Percentiles rank a stretch among this genome's conserved stretches.
Conservation (phyloP, 208 protist genomes). For the Phytomonas francai region DNA sequence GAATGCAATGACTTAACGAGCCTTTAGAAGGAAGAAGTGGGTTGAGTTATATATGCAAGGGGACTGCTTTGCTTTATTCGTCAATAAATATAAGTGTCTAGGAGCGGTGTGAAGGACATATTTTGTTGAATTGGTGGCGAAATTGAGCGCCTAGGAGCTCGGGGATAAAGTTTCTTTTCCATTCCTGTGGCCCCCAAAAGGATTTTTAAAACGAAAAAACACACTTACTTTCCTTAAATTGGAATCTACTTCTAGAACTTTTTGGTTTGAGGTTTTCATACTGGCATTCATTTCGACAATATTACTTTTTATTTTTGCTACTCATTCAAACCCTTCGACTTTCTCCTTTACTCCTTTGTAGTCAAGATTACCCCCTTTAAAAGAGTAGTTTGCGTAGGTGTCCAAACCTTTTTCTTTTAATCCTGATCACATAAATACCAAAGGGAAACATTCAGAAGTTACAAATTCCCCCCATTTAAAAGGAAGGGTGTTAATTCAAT, state of each 20-base stretch:
- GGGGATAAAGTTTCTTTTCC: background rate
- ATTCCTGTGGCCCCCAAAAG: background rate
- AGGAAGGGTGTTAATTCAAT: background rate
- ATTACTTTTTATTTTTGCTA: background rate
- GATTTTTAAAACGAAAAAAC: background rate
- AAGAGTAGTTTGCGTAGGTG: background rate
- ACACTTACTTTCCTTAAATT: background rate
- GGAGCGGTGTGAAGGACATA: background rate
- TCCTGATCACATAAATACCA: background rate
- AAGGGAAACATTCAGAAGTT: background rate
- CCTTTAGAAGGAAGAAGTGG: background rate
- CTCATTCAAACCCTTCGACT: background rate
- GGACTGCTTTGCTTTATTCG: background rate
- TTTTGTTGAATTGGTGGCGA: background rate
- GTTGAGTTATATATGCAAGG: background rate
- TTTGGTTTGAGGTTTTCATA: background rate
- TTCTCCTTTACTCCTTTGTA: background rate
- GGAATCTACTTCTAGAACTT: background rate
- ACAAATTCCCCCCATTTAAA: background rate
- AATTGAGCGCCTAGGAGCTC: background rate
- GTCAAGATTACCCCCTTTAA: background rate
- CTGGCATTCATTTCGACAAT: background rate
- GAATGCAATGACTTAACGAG: constrained; percentile 22
- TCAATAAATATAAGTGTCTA: background rate
- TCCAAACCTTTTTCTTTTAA: constrained; percentile 1